Conservation (phyloP, 345 rosid genomes). For the Clarkia xantiana region DNA sequence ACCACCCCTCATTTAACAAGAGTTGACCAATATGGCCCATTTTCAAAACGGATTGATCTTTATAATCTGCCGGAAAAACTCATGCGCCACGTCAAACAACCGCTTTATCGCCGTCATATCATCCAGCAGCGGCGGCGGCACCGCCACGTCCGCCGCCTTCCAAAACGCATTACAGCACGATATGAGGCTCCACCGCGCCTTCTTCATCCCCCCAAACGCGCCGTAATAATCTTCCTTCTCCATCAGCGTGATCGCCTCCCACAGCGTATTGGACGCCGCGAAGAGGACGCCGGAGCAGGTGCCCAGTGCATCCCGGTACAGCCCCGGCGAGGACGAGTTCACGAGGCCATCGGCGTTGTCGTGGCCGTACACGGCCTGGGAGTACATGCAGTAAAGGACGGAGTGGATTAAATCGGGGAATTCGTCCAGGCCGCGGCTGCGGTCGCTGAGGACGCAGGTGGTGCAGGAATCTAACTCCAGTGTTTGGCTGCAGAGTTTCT, state of each 20-base stretch:
- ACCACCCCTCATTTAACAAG: too few relatives aligned
- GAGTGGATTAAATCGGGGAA: too few relatives aligned
- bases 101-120: slow-evolving; percentile 10
- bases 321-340: neutral
- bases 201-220: slow-evolving; percentile 1
- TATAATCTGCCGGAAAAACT: neutral
- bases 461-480: too few relatives aligned
- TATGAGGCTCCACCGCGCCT: neutral
- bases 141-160: neutral
- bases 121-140: slow-evolving; percentile 3
- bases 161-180: slow-evolving; percentile 6
- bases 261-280: slow-evolving; percentile 6
- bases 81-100: slow-evolving; percentile 9
- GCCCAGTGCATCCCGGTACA: neutral
- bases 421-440: too few relatives aligned
- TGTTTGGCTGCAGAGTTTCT: too few relatives aligned
- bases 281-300: slow-evolving; percentile 8
- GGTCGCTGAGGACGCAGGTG: too few relatives aligned
- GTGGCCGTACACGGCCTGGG: slow-evolving; percentile 5
- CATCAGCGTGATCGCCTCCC: slow-evolving; percentile 9
- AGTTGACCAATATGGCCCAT: too few relatives aligned
- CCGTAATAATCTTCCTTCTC: slow-evolving; percentile 5
- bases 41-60: slow-evolving; percentile 1
- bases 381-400: too few relatives aligned
- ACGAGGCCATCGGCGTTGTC: slow-evolving; percentile 4